Conservation (phyloP, 2,329 filamentous ascomycete genomes). For the Stagonosporopsis chrysanthemi region DNA sequence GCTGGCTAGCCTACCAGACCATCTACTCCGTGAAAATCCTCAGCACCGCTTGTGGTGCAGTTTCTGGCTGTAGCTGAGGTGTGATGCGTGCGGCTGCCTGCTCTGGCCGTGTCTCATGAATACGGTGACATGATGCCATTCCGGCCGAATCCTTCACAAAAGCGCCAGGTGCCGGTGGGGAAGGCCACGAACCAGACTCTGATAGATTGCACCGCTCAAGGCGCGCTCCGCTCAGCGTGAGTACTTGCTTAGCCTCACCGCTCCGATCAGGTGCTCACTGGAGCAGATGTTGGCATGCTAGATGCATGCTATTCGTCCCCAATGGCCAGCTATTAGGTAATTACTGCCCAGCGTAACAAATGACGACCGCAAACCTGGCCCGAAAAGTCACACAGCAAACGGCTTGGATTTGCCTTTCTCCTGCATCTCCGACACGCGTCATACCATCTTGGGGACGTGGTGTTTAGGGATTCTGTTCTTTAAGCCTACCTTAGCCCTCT, state of each 20-base stretch:
- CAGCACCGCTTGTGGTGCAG: slow-evolving; percentile 17
- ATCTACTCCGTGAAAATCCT: background rate
- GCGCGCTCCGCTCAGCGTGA: slow-evolving; percentile 31
- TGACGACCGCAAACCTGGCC: slow-evolving; percentile 35
- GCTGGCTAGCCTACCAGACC: slow-evolving; percentile 24
- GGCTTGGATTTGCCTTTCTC: slow-evolving; percentile 37
- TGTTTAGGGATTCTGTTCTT: slow-evolving; percentile 16
- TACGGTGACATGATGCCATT: slow-evolving; percentile 1
- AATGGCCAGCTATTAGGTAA: slow-evolving; percentile 47
- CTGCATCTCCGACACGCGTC: slow-evolving; percentile 43
- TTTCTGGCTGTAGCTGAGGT: slow-evolving; percentile 7
- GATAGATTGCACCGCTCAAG: slow-evolving; percentile 26
- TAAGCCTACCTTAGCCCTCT: slow-evolving; percentile 17
- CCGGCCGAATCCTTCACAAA: slow-evolving; percentile 13
- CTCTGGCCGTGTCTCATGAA: slow-evolving; percentile 11
- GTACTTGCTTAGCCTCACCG: slow-evolving; percentile 25
- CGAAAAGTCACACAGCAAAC: slow-evolving; percentile 38
- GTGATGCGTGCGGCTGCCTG: slow-evolving; percentile 9
- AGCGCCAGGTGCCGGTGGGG: slow-evolving; percentile 4
- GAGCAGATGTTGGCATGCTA: slow-evolving; percentile 34
- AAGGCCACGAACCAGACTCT: slow-evolving; percentile 14
- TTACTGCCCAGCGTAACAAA: slow-evolving; percentile 37
- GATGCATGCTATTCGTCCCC: slow-evolving; percentile 44
- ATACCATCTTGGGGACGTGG: slow-evolving; percentile 19
- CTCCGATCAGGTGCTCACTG: slow-evolving; percentile 34